Conservation (phyloP, 768 basidiomycete species). For the Pulveroboletus sp. region DNA sequence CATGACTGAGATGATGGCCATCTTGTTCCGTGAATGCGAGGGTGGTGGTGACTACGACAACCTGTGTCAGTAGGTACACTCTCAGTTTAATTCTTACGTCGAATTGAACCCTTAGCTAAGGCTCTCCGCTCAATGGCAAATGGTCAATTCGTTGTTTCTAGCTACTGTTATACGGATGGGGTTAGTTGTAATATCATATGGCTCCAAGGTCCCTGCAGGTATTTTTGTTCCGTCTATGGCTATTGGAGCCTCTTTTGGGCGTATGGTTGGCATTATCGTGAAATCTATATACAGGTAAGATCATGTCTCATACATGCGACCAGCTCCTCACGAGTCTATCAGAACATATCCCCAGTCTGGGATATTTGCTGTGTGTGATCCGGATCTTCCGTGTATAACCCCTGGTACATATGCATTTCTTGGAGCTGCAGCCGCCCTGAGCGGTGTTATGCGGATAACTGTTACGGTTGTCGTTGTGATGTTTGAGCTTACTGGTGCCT, state of each 20-base stretch:
- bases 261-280: constrained; percentile 96
- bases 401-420: constrained; percentile 98
- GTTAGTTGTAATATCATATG: constrained; percentile 90
- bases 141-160: constrained; percentile 88
- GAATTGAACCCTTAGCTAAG: constrained; percentile 38
- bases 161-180: constrained; percentile 87
- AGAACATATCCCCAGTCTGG: constrained; percentile 83
- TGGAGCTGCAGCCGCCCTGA: constrained; percentile 93
- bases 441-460: constrained; percentile 95
- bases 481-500: constrained; percentile 96
- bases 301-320: background rate
- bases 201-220: constrained; percentile 94
- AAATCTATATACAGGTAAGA: constrained; percentile 84
- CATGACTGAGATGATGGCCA: constrained; percentile 95
- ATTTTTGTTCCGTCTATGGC: constrained; percentile 99
- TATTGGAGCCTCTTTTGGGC: constrained; percentile 93
- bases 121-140: constrained; percentile 87
- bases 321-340: background rate
- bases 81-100: background rate
- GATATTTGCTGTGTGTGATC: constrained; percentile 87
- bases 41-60: constrained; percentile 89
- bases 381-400: constrained; percentile 94
- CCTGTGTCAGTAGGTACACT: constrained; percentile 83
- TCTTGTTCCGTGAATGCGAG: constrained; percentile 95
- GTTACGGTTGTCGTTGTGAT: constrained; percentile 99